Evolutionary conservation across 2,329 filamentous ascomycete species (phyloP), one percentile per base, ranked within the genome.

Genomic region (Colletotrichum sidae): DNA sequence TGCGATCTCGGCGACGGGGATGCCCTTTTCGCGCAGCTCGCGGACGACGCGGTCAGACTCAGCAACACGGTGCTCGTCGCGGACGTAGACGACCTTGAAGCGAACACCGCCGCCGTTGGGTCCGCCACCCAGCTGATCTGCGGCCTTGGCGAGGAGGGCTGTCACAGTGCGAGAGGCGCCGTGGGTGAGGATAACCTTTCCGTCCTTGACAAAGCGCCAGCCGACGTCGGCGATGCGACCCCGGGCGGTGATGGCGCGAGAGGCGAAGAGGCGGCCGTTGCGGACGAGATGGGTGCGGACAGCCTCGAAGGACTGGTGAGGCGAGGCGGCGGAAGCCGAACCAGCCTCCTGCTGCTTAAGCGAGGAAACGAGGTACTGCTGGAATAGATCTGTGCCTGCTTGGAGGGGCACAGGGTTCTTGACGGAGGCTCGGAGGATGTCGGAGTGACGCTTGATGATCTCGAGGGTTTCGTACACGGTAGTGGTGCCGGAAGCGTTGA

Each of bases 391-490:
- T 66, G 94, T 97, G 72, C 96, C 96, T 60, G 96, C 96, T 53
- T 92, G 94, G 13, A 98, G 88, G 5, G 94, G 95, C 61, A 98
- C 92, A 12, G 94, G 92, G 80, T 99, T 98, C 8, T 91, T 85
- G 57, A 97, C 91, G 17, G 90, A 88, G 63, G 85, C 84, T 77
- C 94, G 95, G 69, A 99, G 88, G 72, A 89, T 87, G 56, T 87
- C 84, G 55, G 93, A 95, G 75, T 96, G 90, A 51, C 86, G 87
- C 73, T 90, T 89, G 68, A 98, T 87, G 50, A 94, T 88, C 71
- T 95, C 91, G 75, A 98, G 91, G 41, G 95, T 97, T 82, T 99
- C 96, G 80, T 92, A 95, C 72, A 97, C 93, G 63, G 96, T 99
- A 25, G 90, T 92, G 7, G 93, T 90, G 68, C 90, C 89, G 50